These are phyloP conservation scores for Diaporthe longicolla DNA, from an alignment of 2,329 filamentous ascomycete species.

Conservation along the genomic window DNA sequence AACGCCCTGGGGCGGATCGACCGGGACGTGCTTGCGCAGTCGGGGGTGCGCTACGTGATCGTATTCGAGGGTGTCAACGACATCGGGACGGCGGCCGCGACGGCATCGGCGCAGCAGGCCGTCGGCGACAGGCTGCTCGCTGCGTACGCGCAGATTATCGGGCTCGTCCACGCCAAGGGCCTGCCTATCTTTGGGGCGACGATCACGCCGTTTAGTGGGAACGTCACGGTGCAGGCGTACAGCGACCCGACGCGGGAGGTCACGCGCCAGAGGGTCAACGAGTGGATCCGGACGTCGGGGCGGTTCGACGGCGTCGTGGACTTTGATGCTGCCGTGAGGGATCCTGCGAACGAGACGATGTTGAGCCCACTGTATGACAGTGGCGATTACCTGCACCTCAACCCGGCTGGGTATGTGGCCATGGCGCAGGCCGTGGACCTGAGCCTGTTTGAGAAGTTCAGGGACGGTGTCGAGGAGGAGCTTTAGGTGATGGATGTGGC, in stretches of 20 bases:
- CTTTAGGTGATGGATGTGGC: conserved; percentile 6
- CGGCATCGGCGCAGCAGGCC: conserved; percentile 57
- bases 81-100: conserved; percentile 66
- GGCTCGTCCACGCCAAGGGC: conserved; percentile 64
- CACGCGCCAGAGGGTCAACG: conserved; percentile 69
- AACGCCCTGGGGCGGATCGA: conserved; percentile 70
- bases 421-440: conserved; percentile 70
- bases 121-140: conserved; percentile 64
- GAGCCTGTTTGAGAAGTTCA: conserved; percentile 59
- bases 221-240: conserved; percentile 62
- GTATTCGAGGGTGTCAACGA: conserved; percentile 77
- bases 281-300: conserved; percentile 68
- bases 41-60: conserved; percentile 67
- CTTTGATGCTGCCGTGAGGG: conserved; percentile 69
- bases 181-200: conserved; percentile 72
- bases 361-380: conserved; percentile 64
- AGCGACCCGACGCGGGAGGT: conserved; percentile 64
- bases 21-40: conserved; percentile 71
- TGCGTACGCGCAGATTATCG: conserved; percentile 69
- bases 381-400: conserved; percentile 74
- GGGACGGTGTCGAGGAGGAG: conserved; percentile 46
- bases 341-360: conserved; percentile 60
- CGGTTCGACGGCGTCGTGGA: conserved; percentile 74
- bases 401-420: conserved; percentile 66
- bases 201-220: conserved; percentile 57